A percentile compares a stretch with the other conserved stretches of the same genome.
phyloP scores from a whole-genome alignment of 2,329 filamentous ascomycete genomes.

The Phyllosticta paracitricarpa region DNA sequence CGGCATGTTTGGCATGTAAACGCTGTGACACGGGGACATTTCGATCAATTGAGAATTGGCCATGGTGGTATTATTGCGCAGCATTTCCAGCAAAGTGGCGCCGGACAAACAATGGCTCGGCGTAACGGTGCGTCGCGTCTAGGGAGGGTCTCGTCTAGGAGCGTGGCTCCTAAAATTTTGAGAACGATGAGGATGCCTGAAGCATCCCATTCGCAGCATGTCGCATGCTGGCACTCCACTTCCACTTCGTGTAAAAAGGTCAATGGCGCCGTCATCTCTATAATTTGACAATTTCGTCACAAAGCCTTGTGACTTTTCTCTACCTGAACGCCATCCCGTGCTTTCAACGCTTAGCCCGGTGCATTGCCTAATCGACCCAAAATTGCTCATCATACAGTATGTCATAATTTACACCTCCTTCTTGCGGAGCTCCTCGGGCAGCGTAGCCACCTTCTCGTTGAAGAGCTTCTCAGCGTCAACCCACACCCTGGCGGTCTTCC shows the following conservation, averaged over 20 bases:
- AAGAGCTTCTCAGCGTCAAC: slow-evolving; percentile 74
- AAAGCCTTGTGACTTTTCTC: background rate
- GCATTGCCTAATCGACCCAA: background rate
- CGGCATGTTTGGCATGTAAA: slow-evolving; percentile 58
- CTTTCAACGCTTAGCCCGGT: background rate
- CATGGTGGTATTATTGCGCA: background rate
- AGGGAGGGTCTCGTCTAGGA: background rate
- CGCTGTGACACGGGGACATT: background rate
- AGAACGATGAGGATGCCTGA: background rate
- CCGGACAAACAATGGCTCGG: background rate
- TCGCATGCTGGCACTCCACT: background rate
- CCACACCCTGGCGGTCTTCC: slow-evolving; percentile 69
- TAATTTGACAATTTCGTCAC: background rate
- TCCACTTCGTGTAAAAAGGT: background rate
- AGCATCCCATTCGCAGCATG: background rate
- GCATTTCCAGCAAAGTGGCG: background rate
- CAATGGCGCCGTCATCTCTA: background rate
- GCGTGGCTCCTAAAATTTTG: background rate
- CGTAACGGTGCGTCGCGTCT: background rate
- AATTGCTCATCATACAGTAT: background rate
- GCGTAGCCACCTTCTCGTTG: slow-evolving; percentile 64
- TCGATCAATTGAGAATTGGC: background rate
- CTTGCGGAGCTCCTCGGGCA: slow-evolving; percentile 41
- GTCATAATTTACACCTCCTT: slow-evolving; percentile 41
- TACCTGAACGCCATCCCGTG: background rate